Conservation (phyloP, 148 eudicot genomes). For the Spergularia marina region DNA sequence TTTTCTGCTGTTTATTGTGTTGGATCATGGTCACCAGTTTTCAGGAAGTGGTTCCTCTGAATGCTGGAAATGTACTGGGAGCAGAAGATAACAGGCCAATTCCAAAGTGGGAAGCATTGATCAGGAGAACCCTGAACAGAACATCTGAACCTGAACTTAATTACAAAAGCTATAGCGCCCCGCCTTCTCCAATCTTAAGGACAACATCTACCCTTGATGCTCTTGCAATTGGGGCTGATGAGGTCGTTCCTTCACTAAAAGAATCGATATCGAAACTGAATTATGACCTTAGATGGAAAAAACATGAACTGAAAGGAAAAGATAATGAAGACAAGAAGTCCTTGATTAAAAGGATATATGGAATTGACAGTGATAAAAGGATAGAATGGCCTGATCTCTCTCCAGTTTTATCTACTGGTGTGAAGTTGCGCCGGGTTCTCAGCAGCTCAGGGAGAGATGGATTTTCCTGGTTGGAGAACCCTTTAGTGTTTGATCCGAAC, state of each 20-base stretch:
- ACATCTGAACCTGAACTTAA: constrained; percentile 39
- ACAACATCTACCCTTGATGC: constrained; percentile 53
- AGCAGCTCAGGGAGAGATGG: constrained; percentile 58
- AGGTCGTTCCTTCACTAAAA: constrained; percentile 29
- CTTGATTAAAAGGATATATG: constrained; percentile 44
- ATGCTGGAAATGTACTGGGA: constrained; percentile 82
- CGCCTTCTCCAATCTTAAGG: constrained; percentile 62
- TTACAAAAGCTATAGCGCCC: constrained; percentile 73
- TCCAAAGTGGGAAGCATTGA: constrained; percentile 70
- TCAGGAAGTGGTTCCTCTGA: constrained; percentile 92
- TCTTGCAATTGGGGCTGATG: constrained; percentile 36
- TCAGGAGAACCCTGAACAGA: constrained; percentile 67
- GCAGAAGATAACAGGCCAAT: constrained; percentile 77
- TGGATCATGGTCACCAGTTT: constrained; percentile 44
- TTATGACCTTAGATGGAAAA: constrained; percentile 13
- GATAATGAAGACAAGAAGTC: constrained; percentile 33
- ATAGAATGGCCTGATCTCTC: constrained; percentile 67
- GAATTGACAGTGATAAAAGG: constrained; percentile 49
- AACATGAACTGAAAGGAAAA: constrained; percentile 21
- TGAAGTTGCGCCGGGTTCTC: constrained; percentile 49
- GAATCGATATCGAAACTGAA: constrained; percentile 22
- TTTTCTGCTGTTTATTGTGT: not conserved
- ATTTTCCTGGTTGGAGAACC: constrained; percentile 41
- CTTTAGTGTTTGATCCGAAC: constrained; percentile 35
- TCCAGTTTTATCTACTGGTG: constrained; percentile 39